These are phyloP conservation scores for Furcasterigmium sp. DNA, from an alignment of 2,329 filamentous ascomycete species.

Conservation along the genomic window DNA sequence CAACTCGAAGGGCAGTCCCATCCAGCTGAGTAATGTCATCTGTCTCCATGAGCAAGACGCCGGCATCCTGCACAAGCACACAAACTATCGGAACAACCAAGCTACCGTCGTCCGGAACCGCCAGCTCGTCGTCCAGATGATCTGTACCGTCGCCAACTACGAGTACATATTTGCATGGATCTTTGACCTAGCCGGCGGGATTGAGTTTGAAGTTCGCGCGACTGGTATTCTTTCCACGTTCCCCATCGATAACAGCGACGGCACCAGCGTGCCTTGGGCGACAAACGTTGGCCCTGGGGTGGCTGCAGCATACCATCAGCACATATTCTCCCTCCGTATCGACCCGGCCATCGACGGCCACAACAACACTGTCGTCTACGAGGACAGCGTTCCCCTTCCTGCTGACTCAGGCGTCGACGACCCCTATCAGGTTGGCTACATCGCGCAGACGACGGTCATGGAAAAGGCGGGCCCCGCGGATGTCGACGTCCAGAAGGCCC, in stretches of 20 bases:
- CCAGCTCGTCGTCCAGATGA: slow-evolving; percentile 49
- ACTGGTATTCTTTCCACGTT: slow-evolving; percentile 38
- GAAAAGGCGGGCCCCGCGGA: slow-evolving; percentile 29
- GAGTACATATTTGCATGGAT: slow-evolving; percentile 33
- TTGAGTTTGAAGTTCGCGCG: slow-evolving; percentile 12
- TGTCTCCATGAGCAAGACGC: slow-evolving; percentile 12
- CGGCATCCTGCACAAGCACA: slow-evolving; percentile 25
- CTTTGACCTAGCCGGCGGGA: slow-evolving; percentile 43
- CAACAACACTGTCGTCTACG: slow-evolving; percentile 47
- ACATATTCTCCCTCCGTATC: slow-evolving; percentile 48
- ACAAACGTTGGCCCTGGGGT: slow-evolving; percentile 43
- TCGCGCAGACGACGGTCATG: slow-evolving; percentile 35
- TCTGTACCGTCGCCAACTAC: slow-evolving; percentile 55
- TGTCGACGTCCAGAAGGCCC: slow-evolving; percentile 33
- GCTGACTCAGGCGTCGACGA: slow-evolving; percentile 33
- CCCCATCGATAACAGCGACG: slow-evolving; percentile 43
- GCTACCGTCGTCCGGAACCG: slow-evolving; percentile 45
- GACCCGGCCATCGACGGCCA: slow-evolving; percentile 51
- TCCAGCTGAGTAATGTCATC: slow-evolving; percentile 46
- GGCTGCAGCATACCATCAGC: slow-evolving; percentile 53
- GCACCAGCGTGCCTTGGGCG: slow-evolving; percentile 31
- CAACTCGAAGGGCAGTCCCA: slow-evolving; percentile 45
- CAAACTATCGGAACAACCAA: slow-evolving; percentile 47
- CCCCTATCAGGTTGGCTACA: slow-evolving; percentile 33
- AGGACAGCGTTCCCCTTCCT: slow-evolving; percentile 49